Percentiles rank a stretch among this genome's conserved stretches.
phyloP scores from a whole-genome alignment of 148 eudicot species.

The Limonium bicolor region DNA sequence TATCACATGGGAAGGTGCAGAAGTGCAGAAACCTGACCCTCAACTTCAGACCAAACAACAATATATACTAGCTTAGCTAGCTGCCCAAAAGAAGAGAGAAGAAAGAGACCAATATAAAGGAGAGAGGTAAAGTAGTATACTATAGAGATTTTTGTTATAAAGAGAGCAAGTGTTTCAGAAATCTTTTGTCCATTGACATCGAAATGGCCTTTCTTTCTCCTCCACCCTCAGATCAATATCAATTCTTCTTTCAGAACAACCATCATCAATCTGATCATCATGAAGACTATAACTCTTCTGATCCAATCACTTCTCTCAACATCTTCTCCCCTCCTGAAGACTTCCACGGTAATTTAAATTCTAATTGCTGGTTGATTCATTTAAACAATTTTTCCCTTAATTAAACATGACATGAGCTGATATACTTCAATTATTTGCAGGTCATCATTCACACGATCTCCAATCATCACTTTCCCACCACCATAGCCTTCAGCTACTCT shows the following conservation, averaged over 20 bases:
- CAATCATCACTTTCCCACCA: not conserved
- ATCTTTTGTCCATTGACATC: not conserved
- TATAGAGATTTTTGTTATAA: not conserved
- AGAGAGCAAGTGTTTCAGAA: not conserved
- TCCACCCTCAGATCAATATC: conserved; percentile 8
- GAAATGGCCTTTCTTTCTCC: conserved; percentile 13
- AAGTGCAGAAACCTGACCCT: conserved; percentile 5
- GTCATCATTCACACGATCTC: not conserved
- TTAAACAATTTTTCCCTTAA: not conserved
- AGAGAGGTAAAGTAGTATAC: not conserved
- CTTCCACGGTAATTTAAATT: not conserved
- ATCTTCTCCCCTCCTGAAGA: conserved; percentile 1
- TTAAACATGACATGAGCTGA: not conserved
- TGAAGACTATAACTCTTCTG: too few relatives aligned
- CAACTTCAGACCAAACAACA: not conserved
- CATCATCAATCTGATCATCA: too few relatives aligned
- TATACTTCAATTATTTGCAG: not conserved
- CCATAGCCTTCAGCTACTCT: not conserved
- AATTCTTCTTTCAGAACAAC: conserved; percentile 16
- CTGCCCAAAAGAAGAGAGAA: not conserved
- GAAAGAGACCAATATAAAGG: not conserved
- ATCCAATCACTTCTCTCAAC: too few relatives aligned
- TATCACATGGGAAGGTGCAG: conserved; percentile 6
- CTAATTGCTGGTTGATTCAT: not conserved
- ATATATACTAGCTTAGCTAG: not conserved